Evolutionary conservation across 2,329 filamentous ascomycete species (phyloP).

Genomic region (Aplosporella prunicola): DNA sequence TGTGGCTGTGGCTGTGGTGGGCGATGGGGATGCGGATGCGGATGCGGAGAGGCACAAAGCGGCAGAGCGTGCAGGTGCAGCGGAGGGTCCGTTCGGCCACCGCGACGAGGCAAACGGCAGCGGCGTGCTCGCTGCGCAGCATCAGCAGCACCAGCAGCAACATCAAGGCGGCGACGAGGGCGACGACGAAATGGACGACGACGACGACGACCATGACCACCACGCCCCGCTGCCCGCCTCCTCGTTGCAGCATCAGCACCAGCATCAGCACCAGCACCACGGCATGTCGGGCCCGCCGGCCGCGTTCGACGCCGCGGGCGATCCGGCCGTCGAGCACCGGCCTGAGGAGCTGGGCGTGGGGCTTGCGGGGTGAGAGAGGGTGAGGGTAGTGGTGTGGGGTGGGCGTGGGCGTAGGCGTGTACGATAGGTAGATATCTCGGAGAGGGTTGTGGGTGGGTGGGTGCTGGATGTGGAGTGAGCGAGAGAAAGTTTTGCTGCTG

Average conservation of each 20-base stretch:
- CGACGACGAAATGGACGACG: too few species aligned
- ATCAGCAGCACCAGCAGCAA: neutral
- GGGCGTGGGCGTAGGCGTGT: too few species aligned
- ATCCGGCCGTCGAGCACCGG: conserved; percentile 1
- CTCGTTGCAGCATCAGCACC: neutral
- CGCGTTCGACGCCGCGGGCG: conserved; percentile 2
- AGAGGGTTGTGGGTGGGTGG: too few species aligned
- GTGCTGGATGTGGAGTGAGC: too few species aligned
- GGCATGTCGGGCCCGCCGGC: conserved; percentile 1
- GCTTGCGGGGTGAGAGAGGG: neutral
- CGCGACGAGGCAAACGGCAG: conserved; percentile 7
- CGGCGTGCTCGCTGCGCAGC: neutral
- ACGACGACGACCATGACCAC: too few species aligned
- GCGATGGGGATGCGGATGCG: too few species aligned
- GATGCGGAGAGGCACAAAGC: conserved; percentile 1
- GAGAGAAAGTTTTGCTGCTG: too few species aligned
- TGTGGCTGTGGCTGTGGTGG: too few species aligned
- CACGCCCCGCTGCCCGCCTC: too few species aligned
- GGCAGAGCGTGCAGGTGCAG: conserved; percentile 2
- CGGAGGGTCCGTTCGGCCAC: too few species aligned
- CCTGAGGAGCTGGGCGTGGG: too few species aligned
- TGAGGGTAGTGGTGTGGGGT: neutral
- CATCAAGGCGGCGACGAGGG: neutral
- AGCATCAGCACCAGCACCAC: conserved; percentile 1
- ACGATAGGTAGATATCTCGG: too few species aligned